A percentile compares a stretch with the other conserved stretches of the same genome.
Evolutionary conservation across 1,284 basidiomycete species (phyloP).

Genomic region (Ceratorhiza oryzae-sativae): DNA sequence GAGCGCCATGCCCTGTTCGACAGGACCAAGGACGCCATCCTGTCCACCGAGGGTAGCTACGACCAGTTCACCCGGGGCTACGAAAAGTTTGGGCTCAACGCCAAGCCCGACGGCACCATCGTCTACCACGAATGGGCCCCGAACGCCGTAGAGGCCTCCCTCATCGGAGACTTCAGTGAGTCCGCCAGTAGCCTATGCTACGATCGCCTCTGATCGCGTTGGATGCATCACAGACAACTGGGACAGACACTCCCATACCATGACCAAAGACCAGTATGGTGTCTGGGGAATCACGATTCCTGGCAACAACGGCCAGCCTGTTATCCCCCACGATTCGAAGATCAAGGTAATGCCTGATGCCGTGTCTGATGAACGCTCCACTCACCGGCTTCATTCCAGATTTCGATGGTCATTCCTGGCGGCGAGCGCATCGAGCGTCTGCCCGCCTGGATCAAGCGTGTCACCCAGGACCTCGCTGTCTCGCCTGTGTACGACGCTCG

Average conservation of each 20-base stretch:
- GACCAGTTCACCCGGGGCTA: slow-evolving; percentile 90
- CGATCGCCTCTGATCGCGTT: slow-evolving; percentile 6
- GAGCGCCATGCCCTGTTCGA: slow-evolving; percentile 75
- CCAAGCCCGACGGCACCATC: slow-evolving; percentile 72
- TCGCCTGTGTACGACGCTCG: slow-evolving; percentile 95
- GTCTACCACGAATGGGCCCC: slow-evolving; percentile 97
- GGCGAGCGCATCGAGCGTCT: slow-evolving; percentile 88
- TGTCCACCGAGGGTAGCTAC: slow-evolving; percentile 83
- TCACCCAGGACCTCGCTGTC: slow-evolving; percentile 89
- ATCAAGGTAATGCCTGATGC: slow-evolving; percentile 69
- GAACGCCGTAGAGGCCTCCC: slow-evolving; percentile 78
- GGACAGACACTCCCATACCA: slow-evolving; percentile 82
- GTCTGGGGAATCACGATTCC: slow-evolving; percentile 90
- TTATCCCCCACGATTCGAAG: slow-evolving; percentile 94
- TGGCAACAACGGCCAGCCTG: slow-evolving; percentile 74
- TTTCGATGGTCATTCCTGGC: slow-evolving; percentile 81
- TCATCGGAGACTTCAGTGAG: slow-evolving; percentile 98
- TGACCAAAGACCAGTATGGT: slow-evolving; percentile 88
- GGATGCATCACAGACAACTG: slow-evolving; percentile 72
- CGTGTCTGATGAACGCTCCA: slow-evolving; percentile 3
- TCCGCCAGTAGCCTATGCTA: slow-evolving; percentile 44
- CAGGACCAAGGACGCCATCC: slow-evolving; percentile 77
- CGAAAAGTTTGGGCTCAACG: slow-evolving; percentile 83
- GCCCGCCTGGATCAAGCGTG: slow-evolving; percentile 93
- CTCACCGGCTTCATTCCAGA: slow-evolving; percentile 55